phyloP scores from a whole-genome alignment of 2,329 filamentous ascomycete genomes.

The Xylariaceae sp. region DNA sequence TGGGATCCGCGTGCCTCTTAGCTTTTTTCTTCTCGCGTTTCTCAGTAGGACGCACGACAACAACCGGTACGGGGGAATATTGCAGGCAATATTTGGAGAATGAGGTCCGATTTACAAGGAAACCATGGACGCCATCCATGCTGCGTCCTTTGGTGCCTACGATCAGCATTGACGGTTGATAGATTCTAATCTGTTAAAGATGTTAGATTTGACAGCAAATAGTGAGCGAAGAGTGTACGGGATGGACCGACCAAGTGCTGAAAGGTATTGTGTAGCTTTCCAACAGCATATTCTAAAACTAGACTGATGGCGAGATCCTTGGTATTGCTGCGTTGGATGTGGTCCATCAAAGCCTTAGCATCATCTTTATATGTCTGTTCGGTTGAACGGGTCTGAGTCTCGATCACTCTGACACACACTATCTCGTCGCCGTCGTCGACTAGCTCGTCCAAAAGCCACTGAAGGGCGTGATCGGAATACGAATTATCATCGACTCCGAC shows the following conservation, averaged over 20 bases:
- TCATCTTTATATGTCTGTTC: conserved; percentile 73
- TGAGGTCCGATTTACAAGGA: conserved; percentile 74
- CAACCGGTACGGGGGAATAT: conserved; percentile 88
- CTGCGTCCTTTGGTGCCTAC: conserved; percentile 86
- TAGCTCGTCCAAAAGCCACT: conserved; percentile 88
- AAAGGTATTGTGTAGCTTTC: conserved; percentile 86
- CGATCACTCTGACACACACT: conserved; percentile 83
- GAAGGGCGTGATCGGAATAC: conserved; percentile 87
- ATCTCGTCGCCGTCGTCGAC: conserved; percentile 94
- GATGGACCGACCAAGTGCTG: conserved; percentile 71
- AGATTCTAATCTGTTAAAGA: conserved; percentile 71
- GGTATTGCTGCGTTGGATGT: conserved; percentile 74
- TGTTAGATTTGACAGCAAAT: not conserved
- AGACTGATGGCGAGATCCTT: conserved; percentile 81
- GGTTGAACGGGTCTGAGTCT: conserved; percentile 71
- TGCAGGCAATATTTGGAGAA: conserved; percentile 95
- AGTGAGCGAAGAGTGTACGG: not conserved
- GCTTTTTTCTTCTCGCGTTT: conserved; percentile 88
- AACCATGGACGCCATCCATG: conserved; percentile 79
- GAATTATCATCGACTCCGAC: conserved; percentile 88
- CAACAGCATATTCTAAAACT: conserved; percentile 81
- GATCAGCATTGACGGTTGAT: conserved; percentile 86
- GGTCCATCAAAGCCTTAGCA: conserved; percentile 69
- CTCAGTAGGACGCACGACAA: conserved; percentile 82
- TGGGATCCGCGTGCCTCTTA: conserved; percentile 76